Evolutionary conservation across 177 flowering plant species (phyloP), one percentile per base, ranked within the genome.

Genomic region (Vitis hybrid): DNA sequence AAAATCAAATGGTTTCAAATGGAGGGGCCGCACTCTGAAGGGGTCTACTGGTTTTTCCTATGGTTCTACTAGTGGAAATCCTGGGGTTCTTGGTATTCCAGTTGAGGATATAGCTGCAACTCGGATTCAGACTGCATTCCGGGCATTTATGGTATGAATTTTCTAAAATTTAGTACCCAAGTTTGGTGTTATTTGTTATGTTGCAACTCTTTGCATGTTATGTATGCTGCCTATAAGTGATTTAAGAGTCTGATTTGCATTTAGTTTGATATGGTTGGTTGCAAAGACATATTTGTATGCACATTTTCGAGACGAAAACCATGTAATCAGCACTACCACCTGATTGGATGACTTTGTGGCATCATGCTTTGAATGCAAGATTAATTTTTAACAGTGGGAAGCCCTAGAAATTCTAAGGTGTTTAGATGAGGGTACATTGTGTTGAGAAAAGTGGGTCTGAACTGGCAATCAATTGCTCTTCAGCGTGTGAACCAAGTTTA

Each of bases 51-150:
- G 64, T 48, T 51, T 75, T 21, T 64, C 67, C n/a, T 84, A 73
- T 78, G 84, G 83, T 58, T 65, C 68, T 64, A 56, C 75, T 15
- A 62, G 50, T 57, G 67, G 65, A 69, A 77, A 75, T 59, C 72
- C 70, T 23, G 73, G 65, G 10, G 55, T 72, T 58, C 69, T 66
- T 70, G 83, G 72, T 15, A 65, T 80, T 69, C 85, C 85, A 55
- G 66, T 72, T 72, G 96, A 91, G 77, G 89, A 89, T 79, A 56
- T 81, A 55, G 98, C 98, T 32, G 99, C 97, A 14, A 86, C 68
- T 64, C 80, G 84, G 49, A 91, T 95, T 75, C 99, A 95, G 77
- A 87, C 92, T 54, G 90, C 94, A 67, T 88, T 86, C 58, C 82
- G 97, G 58, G 93, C 88, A 19, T 86, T 78, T 70, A 70, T 56